Evolutionary conservation across 495 filamentous ascomycete genomes (phyloP), one percentile per base, ranked within the genome.

Genomic region (Neurospora tetrasperma): DNA sequence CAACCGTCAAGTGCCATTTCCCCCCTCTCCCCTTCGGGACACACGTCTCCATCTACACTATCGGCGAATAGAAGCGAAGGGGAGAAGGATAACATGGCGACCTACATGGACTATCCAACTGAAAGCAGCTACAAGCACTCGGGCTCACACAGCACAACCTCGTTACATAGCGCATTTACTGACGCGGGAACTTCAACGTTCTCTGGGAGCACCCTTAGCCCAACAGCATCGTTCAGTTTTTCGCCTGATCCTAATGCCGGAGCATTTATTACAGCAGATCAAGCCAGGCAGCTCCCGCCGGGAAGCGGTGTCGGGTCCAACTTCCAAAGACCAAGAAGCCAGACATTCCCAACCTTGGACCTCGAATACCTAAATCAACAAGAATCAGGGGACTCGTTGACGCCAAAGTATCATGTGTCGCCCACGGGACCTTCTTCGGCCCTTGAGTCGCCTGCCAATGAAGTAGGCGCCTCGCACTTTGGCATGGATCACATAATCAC

Each of bases 291-390:
- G 9, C 87, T 88, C 42, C 84, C 86, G 5, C 82, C 85, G 18
- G 84, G 54, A 23, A 77, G 74, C 1, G 66, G 70, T 31, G 69
- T 84, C 69, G 83, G 78, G 69, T 85, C 85, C 74, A 85, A 86
- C 71, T 90, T 89, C 76, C 88, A 92, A 74, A 88, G 94, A 42
- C 94, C 93, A 38, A 89, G 96, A 79, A 96, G 94, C 81, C 94
- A 97, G 81, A 98, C 96, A 0, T 96, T 97, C 71, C 94, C 96
- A 38, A 87, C 90, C 39, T 81, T 91, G 70, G 92, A 96, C 75
- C 86, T 92, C 6, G 89, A 88, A 69, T 90, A 92, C 77, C 88
- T 93, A 76, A 88, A 91, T 54, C 86, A 89, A 71, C 81, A 89
- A 27, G 85, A 90, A 69, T 81, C 85, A 3, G 85, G 87, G 14